Base-by-base conservation (phyloP, 345 rosid genomes). In the Brassica rapa region DNA sequence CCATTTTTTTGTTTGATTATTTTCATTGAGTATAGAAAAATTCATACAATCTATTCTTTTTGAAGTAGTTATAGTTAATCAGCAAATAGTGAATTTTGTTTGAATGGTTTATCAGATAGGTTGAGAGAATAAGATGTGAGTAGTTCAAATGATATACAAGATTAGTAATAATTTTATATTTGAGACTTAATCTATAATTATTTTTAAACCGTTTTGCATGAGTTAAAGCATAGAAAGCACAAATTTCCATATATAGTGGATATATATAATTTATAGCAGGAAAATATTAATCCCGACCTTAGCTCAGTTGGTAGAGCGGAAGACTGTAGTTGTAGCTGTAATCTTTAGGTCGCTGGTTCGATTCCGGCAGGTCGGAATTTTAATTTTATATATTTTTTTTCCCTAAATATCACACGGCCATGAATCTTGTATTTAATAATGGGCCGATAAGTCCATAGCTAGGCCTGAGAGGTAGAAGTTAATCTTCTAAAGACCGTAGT, bases 231-330 rank as follows among this genome's bases (percentile, higher is more conserved):
- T 56, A 56, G 61, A 16, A 3, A 53, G 2, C 23, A 51, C 2
- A 49, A 14, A 49, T 49, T 4, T 49, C 19, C 1, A 11, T 43
- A 2, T 43, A 43, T 43, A 32, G 5, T 32, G 8, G 6, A 32
- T 37, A 11, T 43, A 46, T 14, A 4, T 46, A 12, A 12, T 4
- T 14, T 4, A 46, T 14, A 49, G 16, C n/a, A 14, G 1, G 37
- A 4, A 0, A 2, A 14, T 2, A 4, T 4, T 19, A 51, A 1
- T 1, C 0, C 92, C 93, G 93, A 86, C 90, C 89, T 92, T 92
- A 87, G 95, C 93, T 90, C 92, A 90, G 97, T 87, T 90, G 93
- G 92, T 43, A 92, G 93, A 87, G 96, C 96, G 92, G 96, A 89
- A 93, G 96, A 87, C 94, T 85, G 94, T 91, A 93, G 94, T 78